Evolutionary conservation across 306 rosid genomes (phyloP).

Genomic region (Citrullus amarus): DNA sequence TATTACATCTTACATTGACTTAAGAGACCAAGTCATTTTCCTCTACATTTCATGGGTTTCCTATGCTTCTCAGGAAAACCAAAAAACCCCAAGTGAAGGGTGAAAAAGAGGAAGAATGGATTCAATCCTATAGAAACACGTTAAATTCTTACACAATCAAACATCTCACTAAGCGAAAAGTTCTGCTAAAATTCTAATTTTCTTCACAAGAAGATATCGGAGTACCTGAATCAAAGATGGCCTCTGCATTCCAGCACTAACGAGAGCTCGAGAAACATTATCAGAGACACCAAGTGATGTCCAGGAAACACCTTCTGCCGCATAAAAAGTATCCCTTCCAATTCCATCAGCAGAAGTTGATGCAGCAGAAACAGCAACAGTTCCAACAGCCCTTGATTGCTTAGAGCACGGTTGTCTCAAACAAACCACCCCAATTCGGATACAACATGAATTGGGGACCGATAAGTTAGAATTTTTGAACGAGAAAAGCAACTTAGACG

Average conservation of each 20-base stretch:
- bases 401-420: slow-evolving; percentile 16
- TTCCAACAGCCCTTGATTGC: slow-evolving; percentile 24
- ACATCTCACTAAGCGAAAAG: neutral
- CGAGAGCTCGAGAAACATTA: slow-evolving; percentile 56
- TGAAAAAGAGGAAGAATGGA: neutral
- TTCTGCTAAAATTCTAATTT: neutral
- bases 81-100: neutral
- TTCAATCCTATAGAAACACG: neutral
- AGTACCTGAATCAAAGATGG: slow-evolving; percentile 80
- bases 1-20: neutral
- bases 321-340: slow-evolving; percentile 56
- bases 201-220: neutral
- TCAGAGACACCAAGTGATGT: slow-evolving; percentile 67
- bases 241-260: slow-evolving; percentile 48
- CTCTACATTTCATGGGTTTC: neutral
- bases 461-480: slow-evolving; percentile 23
- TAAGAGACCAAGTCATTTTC: neutral
- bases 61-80: neutral
- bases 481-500: slow-evolving; percentile 35
- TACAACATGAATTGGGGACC: slow-evolving; percentile 12
- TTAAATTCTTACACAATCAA: neutral
- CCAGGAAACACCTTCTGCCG: slow-evolving; percentile 73
- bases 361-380: slow-evolving; percentile 17
- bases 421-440: slow-evolving; percentile 25
- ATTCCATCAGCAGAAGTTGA: slow-evolving; percentile 18